Base-by-base conservation (phyloP, 169 alveolate species). In the Eimeria necatrix region DNA sequence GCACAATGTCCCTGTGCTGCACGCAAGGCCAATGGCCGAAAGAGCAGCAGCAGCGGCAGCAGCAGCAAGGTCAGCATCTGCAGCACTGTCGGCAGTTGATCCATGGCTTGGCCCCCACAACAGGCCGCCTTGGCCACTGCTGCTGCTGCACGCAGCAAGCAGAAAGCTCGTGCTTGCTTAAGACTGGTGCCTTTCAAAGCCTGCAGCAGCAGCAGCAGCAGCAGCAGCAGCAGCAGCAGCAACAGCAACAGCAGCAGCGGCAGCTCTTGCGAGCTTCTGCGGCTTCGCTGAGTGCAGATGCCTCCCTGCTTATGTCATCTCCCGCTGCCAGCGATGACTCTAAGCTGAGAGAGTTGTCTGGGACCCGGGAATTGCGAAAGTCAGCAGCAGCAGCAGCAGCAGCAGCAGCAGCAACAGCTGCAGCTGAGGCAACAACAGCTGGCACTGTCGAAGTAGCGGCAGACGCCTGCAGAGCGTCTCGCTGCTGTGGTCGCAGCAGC, bases 21-120 rank as follows among this genome's bases (percentile, higher is more conserved):
- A 41, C 51, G 9, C 10, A 48, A 2, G 10, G 32, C 51, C 48
- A 6, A 9, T 68, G 46, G 78, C 78, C 78, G 41, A 68, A 22
- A 48, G 51, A 68, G 48, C 78, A 68, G 78, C 78, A 68, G 78
- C 78, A 68, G 78, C 78, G 3, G 78, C 78, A 68, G 78, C 78
- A 68, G 48, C 78, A 68, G 48, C 78, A 68, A 68, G 51, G 22
- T 12, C 73, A 12, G 22, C 73, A 68, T 5, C 22, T 10, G 46
- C 78, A 68, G 48, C 78, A 68, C 20, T 68, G 78, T 24, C 32
- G 78, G 78, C 78, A 24, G 4, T 22, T 10, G 78, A 24, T 41
- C 48, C 20, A 22, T 68, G 78, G 78, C 14, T 24, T 68, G 22
- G 26, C 24, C 18, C 74, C 74, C 74, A 64, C 46, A 32, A 12